Base-by-base conservation (phyloP, 208 protist species). In the Trypanosoma melophagium region DNA sequence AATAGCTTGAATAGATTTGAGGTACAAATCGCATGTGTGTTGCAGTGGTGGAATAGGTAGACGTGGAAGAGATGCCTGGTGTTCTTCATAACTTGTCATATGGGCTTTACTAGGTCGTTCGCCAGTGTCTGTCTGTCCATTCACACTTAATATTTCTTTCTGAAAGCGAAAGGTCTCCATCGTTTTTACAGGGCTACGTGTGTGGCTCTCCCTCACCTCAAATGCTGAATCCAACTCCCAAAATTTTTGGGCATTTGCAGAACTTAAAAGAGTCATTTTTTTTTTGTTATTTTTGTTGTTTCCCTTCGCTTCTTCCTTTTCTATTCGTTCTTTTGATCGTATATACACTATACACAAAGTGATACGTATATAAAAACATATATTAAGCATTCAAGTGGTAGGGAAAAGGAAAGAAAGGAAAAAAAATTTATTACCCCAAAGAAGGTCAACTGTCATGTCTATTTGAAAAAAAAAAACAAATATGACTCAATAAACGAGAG, bases 1-100 rank as follows among this genome's bases (percentile, higher is more conserved):
- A 40, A 81, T 57, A 14, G 65, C 52, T 38, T 74, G 60, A 64
- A 81, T 55, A 25, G 76, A 74, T 21, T 74, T 74, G 8, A 81
- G 45, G 61, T 81, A 81, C 22, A 67, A 60, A 9, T 81, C 60
- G 21, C 56, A 66, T 0, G 76, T 81, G 22, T 78, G 50, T 42
- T 74, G n/a, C 28, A 81, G 28, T 9, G 71, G 22, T 12, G 76
- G 76, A 49, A 81, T 62, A 8, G 76, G 76, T 9, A 81, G 35
- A 10, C 66, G 52, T 40, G 61, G 66, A 10, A 81, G 55, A 10
- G 50, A 72, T 19, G 45, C 19, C 44, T 81, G 72, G 41, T 79
- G 72, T 14, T 76, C 42, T 24, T 71, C 66, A 31, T 59, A 71
- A 51, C 50, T 51, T 21, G 42, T n/a, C 19, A 19, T 16, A 3